These are phyloP conservation scores for Metarhizium guizhouense DNA, from an alignment of 2,329 filamentous ascomycete genomes.

Conservation along the genomic window DNA sequence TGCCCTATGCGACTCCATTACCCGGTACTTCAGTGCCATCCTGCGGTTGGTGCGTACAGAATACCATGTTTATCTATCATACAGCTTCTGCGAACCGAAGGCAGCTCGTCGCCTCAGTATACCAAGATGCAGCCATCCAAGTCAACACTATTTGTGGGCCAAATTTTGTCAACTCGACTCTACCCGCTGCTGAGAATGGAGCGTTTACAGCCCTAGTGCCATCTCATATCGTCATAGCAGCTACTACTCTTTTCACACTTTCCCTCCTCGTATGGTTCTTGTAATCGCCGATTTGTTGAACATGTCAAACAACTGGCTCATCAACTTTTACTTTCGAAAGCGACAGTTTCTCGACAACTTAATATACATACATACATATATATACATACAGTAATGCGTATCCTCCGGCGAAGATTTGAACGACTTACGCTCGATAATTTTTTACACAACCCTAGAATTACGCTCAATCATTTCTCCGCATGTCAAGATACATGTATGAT, in stretches of 20 bases:
- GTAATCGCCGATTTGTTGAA: slow-evolving; percentile 5
- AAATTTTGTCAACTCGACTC: slow-evolving; percentile 47
- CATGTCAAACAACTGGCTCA: background rate
- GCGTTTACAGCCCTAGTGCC: slow-evolving; percentile 9
- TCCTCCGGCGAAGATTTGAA: background rate
- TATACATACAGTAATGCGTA: background rate
- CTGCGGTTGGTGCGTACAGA: slow-evolving; percentile 66
- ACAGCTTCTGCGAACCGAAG: slow-evolving; percentile 55
- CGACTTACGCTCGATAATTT: background rate
- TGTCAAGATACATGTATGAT: background rate
- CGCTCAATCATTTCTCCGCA: background rate
- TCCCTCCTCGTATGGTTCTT: slow-evolving; percentile 11
- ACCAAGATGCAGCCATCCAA: slow-evolving; percentile 60
- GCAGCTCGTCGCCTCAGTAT: slow-evolving; percentile 60
- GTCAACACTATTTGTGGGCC: slow-evolving; percentile 60
- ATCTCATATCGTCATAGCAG: slow-evolving; percentile 6
- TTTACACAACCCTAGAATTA: too few species aligned
- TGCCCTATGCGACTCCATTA: slow-evolving; percentile 68
- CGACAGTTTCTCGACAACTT: background rate
- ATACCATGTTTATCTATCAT: slow-evolving; percentile 77
- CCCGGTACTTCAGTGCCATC: slow-evolving; percentile 59
- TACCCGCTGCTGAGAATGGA: slow-evolving; percentile 28
- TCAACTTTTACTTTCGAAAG: background rate
- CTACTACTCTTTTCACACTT: slow-evolving; percentile 9
- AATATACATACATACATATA: background rate